Base-by-base conservation (phyloP, 2,329 filamentous ascomycete species). In the Microascus cirrosus region DNA sequence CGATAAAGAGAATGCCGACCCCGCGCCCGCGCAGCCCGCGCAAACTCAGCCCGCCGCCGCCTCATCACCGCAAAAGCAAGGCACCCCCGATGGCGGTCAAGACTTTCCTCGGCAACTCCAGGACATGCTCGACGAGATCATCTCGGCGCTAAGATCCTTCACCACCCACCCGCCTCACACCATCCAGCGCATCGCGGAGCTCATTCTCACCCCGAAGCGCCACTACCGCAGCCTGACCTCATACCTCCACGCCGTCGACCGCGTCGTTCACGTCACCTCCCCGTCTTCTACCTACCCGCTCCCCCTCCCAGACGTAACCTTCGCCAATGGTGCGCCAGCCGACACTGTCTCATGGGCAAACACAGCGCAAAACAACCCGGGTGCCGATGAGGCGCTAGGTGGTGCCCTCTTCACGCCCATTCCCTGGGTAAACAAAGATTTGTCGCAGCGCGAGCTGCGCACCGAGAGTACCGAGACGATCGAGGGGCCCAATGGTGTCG, bases 401-500 rank as follows among this genome's bases (percentile, higher is more conserved):
- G 94, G 94, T 7, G 94, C 94, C 0, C 77, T 96, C 20, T 77
- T 99, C 55, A 97, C 93, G 1, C 94, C 93, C 0, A 97, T 99
- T 59, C 89, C 92, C 0, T 99, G 94, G 94, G 75, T 97, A 55
- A 35, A 45, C n/a, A 77, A 72, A 28, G 71, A 74, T 34, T 67
- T 68, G 4, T 67, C 70, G 57, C 82, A 85, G 65, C 50, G 75
- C 22, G 83, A 86, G 64, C 75, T 88, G 22, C 81, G 82, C 62
- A 90, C 85, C 42, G 87, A 92, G 68, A 84, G 82, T 68, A 90
- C 87, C 0, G 85, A 90, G 73, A 90, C 87, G 18, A 89, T 92
- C 36, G 87, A 92, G 56, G 89, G 89, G 0, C 89, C 88, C 1
- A 90, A 91, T 65, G 89, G 89, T 56, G 79, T 86, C 51, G 89